Evolutionary conservation across 2,329 filamentous ascomycete genomes (phyloP).

Genomic region (Arthrobotrys iridis): DNA sequence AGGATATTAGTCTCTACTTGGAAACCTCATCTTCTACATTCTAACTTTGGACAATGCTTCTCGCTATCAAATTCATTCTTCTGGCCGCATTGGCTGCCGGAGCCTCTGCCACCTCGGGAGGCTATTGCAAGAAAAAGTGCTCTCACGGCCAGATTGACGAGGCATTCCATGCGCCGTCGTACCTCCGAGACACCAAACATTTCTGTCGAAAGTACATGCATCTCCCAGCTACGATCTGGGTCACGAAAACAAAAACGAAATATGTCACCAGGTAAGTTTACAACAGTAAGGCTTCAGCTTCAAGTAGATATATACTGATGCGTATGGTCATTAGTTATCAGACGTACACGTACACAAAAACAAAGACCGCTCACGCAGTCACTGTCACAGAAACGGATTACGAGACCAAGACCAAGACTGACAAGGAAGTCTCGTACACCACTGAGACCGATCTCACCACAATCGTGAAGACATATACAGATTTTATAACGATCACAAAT

Average conservation of each 20-base stretch:
- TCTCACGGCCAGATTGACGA: slow-evolving; percentile 6
- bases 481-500: background rate
- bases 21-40: background rate
- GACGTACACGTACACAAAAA: background rate
- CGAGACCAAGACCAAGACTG: background rate
- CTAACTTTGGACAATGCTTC: background rate
- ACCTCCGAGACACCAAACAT: background rate
- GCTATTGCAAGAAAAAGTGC: slow-evolving; percentile 23
- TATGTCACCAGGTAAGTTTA: slow-evolving; percentile 6
- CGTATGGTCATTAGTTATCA: background rate
- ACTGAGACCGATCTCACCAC: background rate
- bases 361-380: background rate
- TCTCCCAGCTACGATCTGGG: background rate
- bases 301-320: background rate
- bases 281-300: background rate
- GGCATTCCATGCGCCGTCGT: background rate
- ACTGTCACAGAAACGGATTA: background rate
- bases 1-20: background rate
- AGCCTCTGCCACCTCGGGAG: background rate
- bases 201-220: slow-evolving; percentile 11
- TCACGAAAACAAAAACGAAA: background rate
- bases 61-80: background rate
- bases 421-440: background rate
- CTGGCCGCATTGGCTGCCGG: background rate
- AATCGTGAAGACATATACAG: background rate